Evolutionary conservation across 148 eudicot genomes (phyloP).

Genomic region (Rhododendron simsii): DNA sequence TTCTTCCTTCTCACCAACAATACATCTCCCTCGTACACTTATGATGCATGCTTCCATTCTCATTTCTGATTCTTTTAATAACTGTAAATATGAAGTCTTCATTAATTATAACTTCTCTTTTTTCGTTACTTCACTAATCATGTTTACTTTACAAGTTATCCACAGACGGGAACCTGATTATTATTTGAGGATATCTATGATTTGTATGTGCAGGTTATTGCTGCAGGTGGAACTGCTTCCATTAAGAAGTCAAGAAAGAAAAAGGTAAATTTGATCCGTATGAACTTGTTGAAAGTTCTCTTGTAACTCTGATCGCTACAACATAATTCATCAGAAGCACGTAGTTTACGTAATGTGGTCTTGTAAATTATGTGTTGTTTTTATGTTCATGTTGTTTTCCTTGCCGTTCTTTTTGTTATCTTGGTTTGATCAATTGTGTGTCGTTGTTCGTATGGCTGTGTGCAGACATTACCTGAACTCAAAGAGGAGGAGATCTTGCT

Average conservation of each 20-base stretch:
- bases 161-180: neutral
- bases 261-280: conserved; percentile 14
- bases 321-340: neutral
- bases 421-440: neutral
- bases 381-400: neutral
- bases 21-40: neutral
- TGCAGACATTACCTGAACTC: conserved; percentile 36
- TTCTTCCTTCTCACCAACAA: neutral
- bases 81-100: neutral
- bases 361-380: neutral
- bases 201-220: conserved; percentile 9
- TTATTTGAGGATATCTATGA: neutral
- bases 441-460: neutral
- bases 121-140: neutral
- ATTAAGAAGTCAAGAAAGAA: conserved; percentile 23
- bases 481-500: conserved; percentile 31
- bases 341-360: neutral
- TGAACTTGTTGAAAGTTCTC: neutral
- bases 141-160: neutral
- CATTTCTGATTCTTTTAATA: neutral
- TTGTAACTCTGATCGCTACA: neutral
- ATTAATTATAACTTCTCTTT: neutral
- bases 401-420: neutral
- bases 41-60: neutral
- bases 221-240: neutral